Conservation (phyloP, 768 basidiomycete species). For the Leccinum subgranulosum region DNA sequence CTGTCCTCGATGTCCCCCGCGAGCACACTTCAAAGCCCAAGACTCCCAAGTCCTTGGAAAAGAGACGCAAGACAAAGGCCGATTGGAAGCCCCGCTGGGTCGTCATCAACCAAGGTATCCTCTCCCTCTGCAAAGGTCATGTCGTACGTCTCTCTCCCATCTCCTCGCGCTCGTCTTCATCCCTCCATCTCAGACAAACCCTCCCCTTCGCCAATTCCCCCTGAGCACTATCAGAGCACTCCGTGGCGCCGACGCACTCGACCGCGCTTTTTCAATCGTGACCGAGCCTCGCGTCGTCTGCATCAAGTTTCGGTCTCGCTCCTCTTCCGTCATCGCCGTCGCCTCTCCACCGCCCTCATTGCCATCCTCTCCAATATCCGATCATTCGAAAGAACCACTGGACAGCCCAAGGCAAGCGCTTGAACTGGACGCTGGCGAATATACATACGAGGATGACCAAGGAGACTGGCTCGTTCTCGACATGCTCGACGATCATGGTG, state of each 20-base stretch:
- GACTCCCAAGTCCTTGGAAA: slow-evolving; percentile 15
- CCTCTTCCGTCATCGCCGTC: neutral
- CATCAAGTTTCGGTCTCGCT: slow-evolving; percentile 34
- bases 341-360: slow-evolving; percentile 18
- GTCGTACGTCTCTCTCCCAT: slow-evolving; percentile 38
- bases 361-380: slow-evolving; percentile 26
- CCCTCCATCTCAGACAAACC: slow-evolving; percentile 32
- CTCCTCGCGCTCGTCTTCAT: slow-evolving; percentile 1
- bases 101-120: slow-evolving; percentile 52
- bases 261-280: slow-evolving; percentile 22
- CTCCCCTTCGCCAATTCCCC: slow-evolving; percentile 38
- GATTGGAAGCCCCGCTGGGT: slow-evolving; percentile 68
- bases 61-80: slow-evolving; percentile 35
- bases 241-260: slow-evolving; percentile 44
- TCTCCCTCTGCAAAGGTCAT: slow-evolving; percentile 53
- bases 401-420: slow-evolving; percentile 4
- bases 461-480: slow-evolving; percentile 54
- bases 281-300: slow-evolving; percentile 36
- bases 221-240: slow-evolving; percentile 41
- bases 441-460: slow-evolving; percentile 13
- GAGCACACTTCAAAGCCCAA: slow-evolving; percentile 12
- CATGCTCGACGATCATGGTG: slow-evolving; percentile 46
- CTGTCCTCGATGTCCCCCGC: slow-evolving; percentile 5
- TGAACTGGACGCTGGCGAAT: slow-evolving; percentile 1
- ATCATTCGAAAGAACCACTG: neutral